These are phyloP conservation scores for Clonostachys rosea DNA, from an alignment of 2,329 filamentous ascomycete species.

Conservation along the genomic window DNA sequence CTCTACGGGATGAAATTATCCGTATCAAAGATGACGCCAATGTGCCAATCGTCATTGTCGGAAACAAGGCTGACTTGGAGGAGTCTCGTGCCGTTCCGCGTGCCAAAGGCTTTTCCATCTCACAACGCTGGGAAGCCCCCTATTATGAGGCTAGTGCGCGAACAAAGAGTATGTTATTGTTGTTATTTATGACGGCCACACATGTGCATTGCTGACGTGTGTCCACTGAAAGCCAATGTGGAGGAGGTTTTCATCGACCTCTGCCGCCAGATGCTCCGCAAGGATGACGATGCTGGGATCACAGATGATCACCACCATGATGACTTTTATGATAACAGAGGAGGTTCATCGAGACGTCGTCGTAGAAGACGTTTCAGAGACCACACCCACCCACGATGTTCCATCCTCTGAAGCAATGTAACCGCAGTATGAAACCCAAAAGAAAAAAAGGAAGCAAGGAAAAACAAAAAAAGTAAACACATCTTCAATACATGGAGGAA, in stretches of 20 bases:
- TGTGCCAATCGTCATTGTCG: conserved; percentile 83
- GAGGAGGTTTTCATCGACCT: conserved; percentile 86
- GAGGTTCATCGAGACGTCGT: conserved; percentile 16
- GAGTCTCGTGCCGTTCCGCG: conserved; percentile 77
- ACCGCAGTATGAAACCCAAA: too few relatives aligned
- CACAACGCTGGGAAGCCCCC: conserved; percentile 82
- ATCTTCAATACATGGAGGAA: too few relatives aligned
- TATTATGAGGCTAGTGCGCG: conserved; percentile 90
- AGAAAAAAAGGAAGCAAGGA: too few relatives aligned
- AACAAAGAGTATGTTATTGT: conserved; percentile 54
- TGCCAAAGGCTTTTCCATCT: conserved; percentile 75
- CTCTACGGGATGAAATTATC: conserved; percentile 83
- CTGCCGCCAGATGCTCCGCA: conserved; percentile 76
- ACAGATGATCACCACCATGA: conserved; percentile 27
- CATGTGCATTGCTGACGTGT: not conserved
- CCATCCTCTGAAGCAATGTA: conserved; percentile 30
- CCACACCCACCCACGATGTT: conserved; percentile 29
- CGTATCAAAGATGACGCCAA: conserved; percentile 86
- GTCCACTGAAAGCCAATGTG: conserved; percentile 60
- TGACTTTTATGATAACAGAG: conserved; percentile 17
- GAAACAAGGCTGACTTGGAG: conserved; percentile 87
- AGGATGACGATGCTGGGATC: conserved; percentile 49
- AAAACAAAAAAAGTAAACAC: too few relatives aligned
- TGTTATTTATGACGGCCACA: not conserved
- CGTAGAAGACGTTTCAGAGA: conserved; percentile 21